These are phyloP conservation scores for Dothidotthia symphoricarpi DNA, from an alignment of 2,329 filamentous ascomycete genomes.

Conservation along the genomic window DNA sequence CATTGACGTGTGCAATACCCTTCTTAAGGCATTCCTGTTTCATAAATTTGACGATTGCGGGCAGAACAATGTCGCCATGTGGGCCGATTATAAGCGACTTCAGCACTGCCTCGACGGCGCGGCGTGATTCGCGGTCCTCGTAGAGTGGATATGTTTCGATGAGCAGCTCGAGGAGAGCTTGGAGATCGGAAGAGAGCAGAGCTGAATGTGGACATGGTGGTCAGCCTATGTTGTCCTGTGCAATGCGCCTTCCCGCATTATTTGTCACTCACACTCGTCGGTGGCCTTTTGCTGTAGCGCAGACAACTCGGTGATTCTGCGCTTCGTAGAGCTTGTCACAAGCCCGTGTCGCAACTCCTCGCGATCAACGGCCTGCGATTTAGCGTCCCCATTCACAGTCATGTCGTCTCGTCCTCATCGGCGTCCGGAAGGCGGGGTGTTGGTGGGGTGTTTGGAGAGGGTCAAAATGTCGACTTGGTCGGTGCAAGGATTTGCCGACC, in stretches of 20 bases:
- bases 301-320: slow-evolving; percentile 47
- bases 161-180: slow-evolving; percentile 65
- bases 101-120: slow-evolving; percentile 80
- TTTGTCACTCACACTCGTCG: slow-evolving; percentile 43
- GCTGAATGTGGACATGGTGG: slow-evolving; percentile 27
- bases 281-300: slow-evolving; percentile 46
- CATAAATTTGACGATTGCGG: slow-evolving; percentile 65
- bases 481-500: slow-evolving; percentile 27
- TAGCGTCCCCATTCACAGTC: slow-evolving; percentile 39
- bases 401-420: slow-evolving; percentile 37
- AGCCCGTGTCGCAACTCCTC: slow-evolving; percentile 43
- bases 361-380: slow-evolving; percentile 33
- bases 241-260: not conserved
- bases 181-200: slow-evolving; percentile 46
- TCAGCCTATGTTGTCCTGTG: slow-evolving; percentile 11
- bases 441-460: slow-evolving; percentile 24
- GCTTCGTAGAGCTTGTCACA: slow-evolving; percentile 51
- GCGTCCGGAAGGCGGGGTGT: slow-evolving; percentile 23
- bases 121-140: slow-evolving; percentile 77
- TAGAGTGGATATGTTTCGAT: slow-evolving; percentile 89
- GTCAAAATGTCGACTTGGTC: slow-evolving; percentile 24
- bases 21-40: slow-evolving; percentile 72
- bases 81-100: slow-evolving; percentile 61
- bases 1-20: slow-evolving; percentile 73
- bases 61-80: slow-evolving; percentile 58